phyloP scores from a whole-genome alignment of 139 green algal species.

The Closterium sp. region DNA sequence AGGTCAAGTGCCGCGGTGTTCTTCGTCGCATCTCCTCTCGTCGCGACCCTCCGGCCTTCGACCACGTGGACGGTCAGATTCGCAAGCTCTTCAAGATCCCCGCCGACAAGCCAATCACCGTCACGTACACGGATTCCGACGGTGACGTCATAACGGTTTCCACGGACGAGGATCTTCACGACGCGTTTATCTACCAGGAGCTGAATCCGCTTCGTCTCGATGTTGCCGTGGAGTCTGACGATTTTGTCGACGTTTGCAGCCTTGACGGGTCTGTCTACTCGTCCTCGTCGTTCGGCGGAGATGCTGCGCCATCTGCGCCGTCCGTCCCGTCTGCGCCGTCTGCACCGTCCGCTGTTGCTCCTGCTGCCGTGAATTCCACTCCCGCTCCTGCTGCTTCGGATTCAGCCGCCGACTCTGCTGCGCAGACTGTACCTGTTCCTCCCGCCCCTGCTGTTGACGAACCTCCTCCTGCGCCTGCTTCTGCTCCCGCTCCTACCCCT shows the following conservation, averaged over 20 bases:
- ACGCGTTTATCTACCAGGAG: slow-evolving; percentile 30
- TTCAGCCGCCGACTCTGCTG: neutral
- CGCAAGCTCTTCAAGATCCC: slow-evolving; percentile 38
- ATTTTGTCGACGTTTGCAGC: neutral
- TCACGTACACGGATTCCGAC: slow-evolving; percentile 37
- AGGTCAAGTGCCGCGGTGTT: neutral
- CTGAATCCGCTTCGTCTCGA: slow-evolving; percentile 43
- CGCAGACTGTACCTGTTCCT: neutral
- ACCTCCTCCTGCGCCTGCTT: neutral
- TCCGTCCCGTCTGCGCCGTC: neutral
- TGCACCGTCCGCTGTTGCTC: neutral
- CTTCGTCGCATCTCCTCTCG: neutral
- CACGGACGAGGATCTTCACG: slow-evolving; percentile 32
- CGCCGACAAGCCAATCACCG: neutral
- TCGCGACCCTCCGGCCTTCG: neutral
- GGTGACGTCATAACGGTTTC: slow-evolving; percentile 39
- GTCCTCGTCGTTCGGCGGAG: neutral
- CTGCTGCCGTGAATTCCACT: neutral
- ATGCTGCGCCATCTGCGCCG: neutral
- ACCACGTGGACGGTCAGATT: slow-evolving; percentile 6
- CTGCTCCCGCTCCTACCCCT: neutral
- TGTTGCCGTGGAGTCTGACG: neutral
- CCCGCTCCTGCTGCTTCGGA: neutral
- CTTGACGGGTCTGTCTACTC: neutral
- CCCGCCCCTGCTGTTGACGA: neutral